Conservation (phyloP, 352 stramenopile species). For the Achlya hypogyna region DNA sequence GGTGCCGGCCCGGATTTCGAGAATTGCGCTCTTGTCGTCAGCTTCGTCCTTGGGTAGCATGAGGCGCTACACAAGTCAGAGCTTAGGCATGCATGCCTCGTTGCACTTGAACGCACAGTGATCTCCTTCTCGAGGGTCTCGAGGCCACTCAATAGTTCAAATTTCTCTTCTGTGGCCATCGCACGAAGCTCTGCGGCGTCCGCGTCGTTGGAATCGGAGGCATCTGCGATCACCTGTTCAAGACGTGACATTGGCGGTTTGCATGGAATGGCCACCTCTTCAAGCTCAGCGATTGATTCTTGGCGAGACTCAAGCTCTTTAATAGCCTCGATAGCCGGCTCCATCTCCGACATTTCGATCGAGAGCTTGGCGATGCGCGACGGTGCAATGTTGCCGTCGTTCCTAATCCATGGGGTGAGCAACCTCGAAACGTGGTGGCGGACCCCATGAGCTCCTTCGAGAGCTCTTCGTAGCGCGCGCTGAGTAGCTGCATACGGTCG, state of each 20-base stretch:
- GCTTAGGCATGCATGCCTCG: background rate
- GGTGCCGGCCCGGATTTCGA: slow-evolving; percentile 94
- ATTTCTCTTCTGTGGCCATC: slow-evolving; percentile 68
- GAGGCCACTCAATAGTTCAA: slow-evolving; percentile 43
- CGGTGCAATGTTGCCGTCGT: slow-evolving; percentile 60
- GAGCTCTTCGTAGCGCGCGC: slow-evolving; percentile 55
- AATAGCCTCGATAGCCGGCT: slow-evolving; percentile 60
- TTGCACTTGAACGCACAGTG: slow-evolving; percentile 26
- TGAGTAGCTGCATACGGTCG: slow-evolving; percentile 57
- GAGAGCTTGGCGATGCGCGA: slow-evolving; percentile 70
- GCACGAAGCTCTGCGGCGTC: slow-evolving; percentile 56
- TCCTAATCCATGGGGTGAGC: slow-evolving; percentile 26
- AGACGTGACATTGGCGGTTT: slow-evolving; percentile 18
- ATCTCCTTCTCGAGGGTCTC: slow-evolving; percentile 48
- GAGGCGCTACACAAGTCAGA: slow-evolving; percentile 31
- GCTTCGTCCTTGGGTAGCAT: slow-evolving; percentile 77
- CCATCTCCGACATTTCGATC: slow-evolving; percentile 75
- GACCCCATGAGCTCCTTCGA: slow-evolving; percentile 52
- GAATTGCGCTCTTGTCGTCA: slow-evolving; percentile 95
- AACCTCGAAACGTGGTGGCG: slow-evolving; percentile 20
- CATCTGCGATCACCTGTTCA: slow-evolving; percentile 53
- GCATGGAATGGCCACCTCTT: slow-evolving; percentile 61
- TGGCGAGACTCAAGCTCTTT: slow-evolving; percentile 83
- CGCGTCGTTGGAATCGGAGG: slow-evolving; percentile 33
- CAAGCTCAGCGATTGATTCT: slow-evolving; percentile 81